Base-by-base conservation (phyloP, 345 rosid genomes). In the Mangifera indica region DNA sequence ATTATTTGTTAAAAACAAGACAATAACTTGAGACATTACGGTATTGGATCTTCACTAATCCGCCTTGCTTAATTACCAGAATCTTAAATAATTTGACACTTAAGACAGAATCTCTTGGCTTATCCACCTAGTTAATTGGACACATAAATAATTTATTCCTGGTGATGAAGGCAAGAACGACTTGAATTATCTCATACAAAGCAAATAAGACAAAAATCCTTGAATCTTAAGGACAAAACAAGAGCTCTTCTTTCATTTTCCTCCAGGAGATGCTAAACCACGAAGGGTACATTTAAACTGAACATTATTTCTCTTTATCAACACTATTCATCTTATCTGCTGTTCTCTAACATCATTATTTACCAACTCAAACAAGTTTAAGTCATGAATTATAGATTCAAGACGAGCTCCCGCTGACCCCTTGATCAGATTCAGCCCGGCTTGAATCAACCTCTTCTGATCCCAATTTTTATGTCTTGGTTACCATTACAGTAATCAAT, bases 71-170 rank as follows among this genome's bases (percentile, higher is more conserved):
- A 49, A 12, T 5, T 37, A 3, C 18, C 5, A 49, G n/a, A 49
- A 15, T n/a, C 44, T 26, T 17, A 45, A 71, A 66, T 11, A 13
- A 65, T 20, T 21, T 14, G 37, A 42, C 7, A 60, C 22, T 42
- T 46, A 14, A 29, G 74, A 69, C 44, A 53, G 0, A n/a, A 15
- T n/a, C 40, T 66, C 61, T 66, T 53, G 69, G 72, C 76, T 45
- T 46, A 46, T 48, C 73, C 76, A 62, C 69, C 67, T 21, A 5
- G 22, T 18, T 48, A 59, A 10, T 11, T 18, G 26, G 29, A 59
- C 37, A 61, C 51, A 69, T 42, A 25, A 51, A 53, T 51, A 52
- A 40, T 70, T 32, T 48, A 40, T 26, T 21, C 14, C n/a, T 63
- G 71, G 66, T 45, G 74, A 70, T 26, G 44, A 66, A 51, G 10